Evolutionary conservation across 2,329 filamentous ascomycete species (phyloP).

Genomic region (Epichloe typhina): DNA sequence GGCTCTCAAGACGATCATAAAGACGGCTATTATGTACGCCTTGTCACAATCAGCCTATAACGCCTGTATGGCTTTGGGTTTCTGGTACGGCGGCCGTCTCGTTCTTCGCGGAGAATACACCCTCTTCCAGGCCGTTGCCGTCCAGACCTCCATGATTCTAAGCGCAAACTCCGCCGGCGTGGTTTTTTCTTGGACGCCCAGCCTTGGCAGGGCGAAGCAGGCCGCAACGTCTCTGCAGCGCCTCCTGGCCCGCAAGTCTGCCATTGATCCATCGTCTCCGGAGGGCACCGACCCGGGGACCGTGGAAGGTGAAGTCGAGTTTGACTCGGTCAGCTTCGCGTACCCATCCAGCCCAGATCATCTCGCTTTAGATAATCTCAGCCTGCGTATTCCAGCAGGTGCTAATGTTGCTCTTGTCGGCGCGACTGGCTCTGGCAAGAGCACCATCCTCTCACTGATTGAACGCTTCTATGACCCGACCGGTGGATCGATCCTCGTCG

Average conservation of each 20-base stretch:
- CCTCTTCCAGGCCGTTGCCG: background rate
- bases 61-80: slow-evolving; percentile 5
- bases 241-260: background rate
- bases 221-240: background rate
- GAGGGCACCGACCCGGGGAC: too few species aligned
- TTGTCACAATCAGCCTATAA: slow-evolving; percentile 4
- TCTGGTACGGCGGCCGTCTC: slow-evolving; percentile 10
- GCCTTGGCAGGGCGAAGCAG: background rate
- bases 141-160: background rate
- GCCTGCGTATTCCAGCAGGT: too few species aligned
- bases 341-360: too few species aligned
- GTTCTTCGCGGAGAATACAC: slow-evolving; percentile 6
- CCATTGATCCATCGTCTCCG: too few species aligned
- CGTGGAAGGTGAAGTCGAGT: too few species aligned
- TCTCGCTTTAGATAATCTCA: too few species aligned
- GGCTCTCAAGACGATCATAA: background rate
- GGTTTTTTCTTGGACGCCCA: background rate
- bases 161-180: background rate
- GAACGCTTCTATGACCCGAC: too few species aligned
- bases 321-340: too few species aligned
- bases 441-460: too few species aligned
- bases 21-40: background rate
- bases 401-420: too few species aligned
- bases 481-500: too few species aligned
- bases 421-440: too few species aligned